Evolutionary conservation across 2,329 filamentous ascomycete species (phyloP), one percentile per base, ranked within the genome.

Genomic region (Verticillium tricorpus): DNA sequence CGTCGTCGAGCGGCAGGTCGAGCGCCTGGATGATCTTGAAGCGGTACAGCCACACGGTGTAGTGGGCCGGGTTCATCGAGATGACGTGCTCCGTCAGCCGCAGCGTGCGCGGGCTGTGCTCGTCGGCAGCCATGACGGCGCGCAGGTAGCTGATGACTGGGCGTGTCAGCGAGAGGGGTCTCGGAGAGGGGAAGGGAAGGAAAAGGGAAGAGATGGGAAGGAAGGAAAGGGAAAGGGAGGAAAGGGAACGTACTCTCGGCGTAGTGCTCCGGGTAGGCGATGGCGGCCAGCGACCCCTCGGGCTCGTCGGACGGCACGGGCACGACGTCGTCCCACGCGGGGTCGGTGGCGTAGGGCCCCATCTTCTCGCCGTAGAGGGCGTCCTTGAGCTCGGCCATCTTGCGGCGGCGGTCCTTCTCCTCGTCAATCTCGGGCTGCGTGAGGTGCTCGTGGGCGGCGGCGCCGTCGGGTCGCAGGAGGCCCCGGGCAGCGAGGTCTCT

Each of bases 21-120:
- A 96, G 80, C 3, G 85, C 82, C 66, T 89, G 84, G 57, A 98
- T 78, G 60, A 89, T 90, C 70, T 89, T 87, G 68, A 93, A 92
- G 64, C 95, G 90, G 80, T 96, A 99, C 25, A 98, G 86, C 95
- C 95, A 99, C 64, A 98, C 94, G 17, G 95, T 99, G 79, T 99
- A 99, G 79, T 99, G 95, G 1, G 95, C 93, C 17, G 95, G 91
- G 76, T 99, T 99, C 84, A 97, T 88, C 63, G 82, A 81, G 72
- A 99, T 98, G 72, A 99, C 88, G 75, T 94, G 88, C 72, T 93
- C 89, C 5, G 95, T 99, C 65, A 99, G 85, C 35, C 82, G 84
- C 54, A 99, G 83, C 39, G 88, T 90, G 57, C 95, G 85, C 25
- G 89, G 84, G 28, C 90, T 93, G 79, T 89, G 85, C 76, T 99